Percentiles rank a stretch among this genome's conserved stretches.
Conservation (phyloP, 345 rosid genomes). For the Arabidopsis arenosa region DNA sequence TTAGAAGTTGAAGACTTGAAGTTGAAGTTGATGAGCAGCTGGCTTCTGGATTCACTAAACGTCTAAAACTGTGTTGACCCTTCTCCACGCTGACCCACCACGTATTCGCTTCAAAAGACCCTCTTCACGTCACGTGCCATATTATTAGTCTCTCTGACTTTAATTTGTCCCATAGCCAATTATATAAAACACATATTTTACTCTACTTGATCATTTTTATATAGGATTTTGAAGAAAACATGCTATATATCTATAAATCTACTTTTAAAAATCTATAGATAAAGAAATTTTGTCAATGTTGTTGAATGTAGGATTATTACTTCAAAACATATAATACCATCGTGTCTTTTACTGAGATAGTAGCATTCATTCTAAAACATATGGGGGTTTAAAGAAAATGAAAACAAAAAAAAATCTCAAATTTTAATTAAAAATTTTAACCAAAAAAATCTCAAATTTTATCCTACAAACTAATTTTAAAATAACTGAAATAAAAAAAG, state of each 20-base stretch:
- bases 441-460: neutral
- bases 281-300: neutral
- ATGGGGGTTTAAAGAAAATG: neutral
- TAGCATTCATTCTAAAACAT: neutral
- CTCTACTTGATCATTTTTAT: neutral
- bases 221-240: neutral
- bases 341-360: neutral
- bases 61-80: constrained; percentile 33
- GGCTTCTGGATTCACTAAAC: constrained; percentile 11
- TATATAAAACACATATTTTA: neutral
- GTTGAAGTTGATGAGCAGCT: neutral
- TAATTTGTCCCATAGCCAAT: constrained; percentile 9
- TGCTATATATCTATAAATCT: neutral
- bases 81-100: constrained; percentile 40
- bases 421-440: neutral
- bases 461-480: too few relatives aligned
- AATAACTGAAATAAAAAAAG: too few relatives aligned
- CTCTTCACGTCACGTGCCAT: constrained; percentile 13
- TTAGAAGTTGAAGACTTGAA: neutral
- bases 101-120: constrained; percentile 21
- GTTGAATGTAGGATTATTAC: neutral
- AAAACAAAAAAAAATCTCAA: neutral
- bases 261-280: neutral
- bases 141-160: constrained; percentile 12
- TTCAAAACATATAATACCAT: neutral